These are phyloP conservation scores for Tolypocladium tundrense DNA, from an alignment of 2,329 filamentous ascomycete species.

Conservation along the genomic window DNA sequence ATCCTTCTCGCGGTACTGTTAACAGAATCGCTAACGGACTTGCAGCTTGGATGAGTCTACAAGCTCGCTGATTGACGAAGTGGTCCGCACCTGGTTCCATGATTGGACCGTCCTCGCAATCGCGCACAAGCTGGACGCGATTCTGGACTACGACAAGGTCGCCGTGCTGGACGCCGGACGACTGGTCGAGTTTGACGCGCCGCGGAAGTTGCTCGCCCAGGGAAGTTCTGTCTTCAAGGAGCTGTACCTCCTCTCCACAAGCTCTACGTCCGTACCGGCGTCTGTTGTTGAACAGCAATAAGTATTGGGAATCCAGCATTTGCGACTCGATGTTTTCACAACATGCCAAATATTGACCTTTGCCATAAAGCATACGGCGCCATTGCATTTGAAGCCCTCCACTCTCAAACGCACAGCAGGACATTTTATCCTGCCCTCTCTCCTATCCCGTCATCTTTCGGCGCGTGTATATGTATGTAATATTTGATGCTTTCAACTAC, in stretches of 20 bases:
- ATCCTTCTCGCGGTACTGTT: background rate
- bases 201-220: background rate
- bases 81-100: conserved; percentile 8
- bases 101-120: conserved; percentile 34
- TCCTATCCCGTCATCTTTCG: too few relatives aligned
- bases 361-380: too few relatives aligned
- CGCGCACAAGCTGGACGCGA: conserved; percentile 22
- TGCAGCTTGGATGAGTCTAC: conserved; percentile 9
- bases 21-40: background rate
- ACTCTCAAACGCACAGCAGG: too few relatives aligned
- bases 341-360: too few relatives aligned
- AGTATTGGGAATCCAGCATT: too few relatives aligned
- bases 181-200: conserved; percentile 28
- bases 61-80: conserved; percentile 5
- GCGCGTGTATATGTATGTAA: too few relatives aligned
- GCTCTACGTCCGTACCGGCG: background rate
- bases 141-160: conserved; percentile 37
- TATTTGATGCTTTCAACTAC: too few relatives aligned
- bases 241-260: conserved; percentile 2
- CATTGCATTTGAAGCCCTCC: too few relatives aligned
- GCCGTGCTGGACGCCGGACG: conserved; percentile 38
- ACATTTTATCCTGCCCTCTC: too few relatives aligned
- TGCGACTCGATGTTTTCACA: too few relatives aligned
- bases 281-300: background rate
- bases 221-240: conserved; percentile 1